Conservation (phyloP, 352 stramenopile genomes). For the Pythium guiyangense region DNA sequence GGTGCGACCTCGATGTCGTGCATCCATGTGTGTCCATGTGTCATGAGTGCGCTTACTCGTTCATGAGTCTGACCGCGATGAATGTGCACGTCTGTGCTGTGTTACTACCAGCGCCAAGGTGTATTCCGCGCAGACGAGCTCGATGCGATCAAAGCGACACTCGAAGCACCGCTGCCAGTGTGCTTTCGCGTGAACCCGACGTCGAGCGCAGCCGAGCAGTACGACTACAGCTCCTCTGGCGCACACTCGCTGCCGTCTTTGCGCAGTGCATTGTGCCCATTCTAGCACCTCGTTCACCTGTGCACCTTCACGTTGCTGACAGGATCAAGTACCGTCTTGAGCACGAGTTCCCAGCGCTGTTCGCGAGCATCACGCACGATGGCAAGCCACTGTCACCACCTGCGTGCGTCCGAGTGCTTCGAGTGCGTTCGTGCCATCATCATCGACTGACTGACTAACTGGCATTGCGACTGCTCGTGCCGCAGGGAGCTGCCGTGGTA, state of each 20-base stretch:
- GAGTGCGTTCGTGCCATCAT: not conserved
- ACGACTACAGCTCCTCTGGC: not conserved
- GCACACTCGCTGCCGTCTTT: not conserved
- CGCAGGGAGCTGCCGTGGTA: conserved; percentile 61
- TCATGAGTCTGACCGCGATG: not conserved
- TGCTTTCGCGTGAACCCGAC: conserved; percentile 74
- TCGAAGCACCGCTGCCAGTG: conserved; percentile 51
- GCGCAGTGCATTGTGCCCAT: not conserved
- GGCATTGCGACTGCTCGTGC: not conserved
- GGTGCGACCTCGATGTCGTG: conserved; percentile 17
- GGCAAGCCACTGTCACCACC: conserved; percentile 32
- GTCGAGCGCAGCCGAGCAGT: conserved; percentile 18
- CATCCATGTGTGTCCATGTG: not conserved
- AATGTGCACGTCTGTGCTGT: not conserved
- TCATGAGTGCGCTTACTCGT: too few relatives aligned
- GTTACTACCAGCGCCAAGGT: conserved; percentile 44
- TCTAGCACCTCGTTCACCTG: not conserved
- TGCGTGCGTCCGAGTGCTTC: conserved; percentile 10
- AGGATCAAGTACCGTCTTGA: conserved; percentile 44
- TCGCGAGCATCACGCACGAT: conserved; percentile 26
- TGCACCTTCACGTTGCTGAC: not conserved
- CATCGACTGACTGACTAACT: not conserved
- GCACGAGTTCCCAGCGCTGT: conserved; percentile 40
- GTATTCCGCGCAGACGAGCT: conserved; percentile 47
- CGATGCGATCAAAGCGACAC: conserved; percentile 35